Evolutionary conservation across 441 rosid genomes (phyloP).

Genomic region (Gossypium davidsonii): DNA sequence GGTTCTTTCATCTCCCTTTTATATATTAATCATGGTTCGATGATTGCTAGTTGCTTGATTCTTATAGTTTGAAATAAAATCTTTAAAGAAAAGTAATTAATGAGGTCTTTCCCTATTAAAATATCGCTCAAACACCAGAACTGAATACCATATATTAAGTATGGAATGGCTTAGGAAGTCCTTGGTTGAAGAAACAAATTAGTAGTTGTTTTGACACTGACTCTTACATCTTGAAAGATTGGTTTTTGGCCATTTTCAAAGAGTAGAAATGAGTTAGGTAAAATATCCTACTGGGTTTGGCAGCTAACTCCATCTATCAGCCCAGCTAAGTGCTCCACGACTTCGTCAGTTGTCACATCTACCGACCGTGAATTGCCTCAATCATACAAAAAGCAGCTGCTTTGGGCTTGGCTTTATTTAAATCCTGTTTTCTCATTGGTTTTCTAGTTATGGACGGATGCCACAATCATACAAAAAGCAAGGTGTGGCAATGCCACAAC

Average conservation of each 20-base stretch:
- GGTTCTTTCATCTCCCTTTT: neutral
- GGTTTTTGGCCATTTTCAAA: neutral
- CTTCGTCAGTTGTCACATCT: neutral
- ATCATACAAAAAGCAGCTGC: conserved; percentile 22
- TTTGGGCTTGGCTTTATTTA: conserved; percentile 39
- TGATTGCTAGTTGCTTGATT: neutral
- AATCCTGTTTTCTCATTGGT: conserved; percentile 29
- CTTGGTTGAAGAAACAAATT: neutral
- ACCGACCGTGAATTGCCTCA: conserved; percentile 18
- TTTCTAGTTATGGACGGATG: conserved; percentile 20
- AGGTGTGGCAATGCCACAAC: neutral
- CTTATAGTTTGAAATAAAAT: neutral
- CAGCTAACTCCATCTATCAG: neutral
- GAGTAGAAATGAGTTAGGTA: neutral
- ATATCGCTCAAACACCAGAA: neutral
- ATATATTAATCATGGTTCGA: neutral
- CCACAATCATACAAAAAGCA: neutral
- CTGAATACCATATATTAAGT: neutral
- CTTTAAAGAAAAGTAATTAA: neutral
- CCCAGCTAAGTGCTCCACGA: neutral
- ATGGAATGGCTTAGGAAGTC: neutral
- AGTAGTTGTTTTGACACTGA: neutral
- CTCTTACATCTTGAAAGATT: conserved; percentile 23
- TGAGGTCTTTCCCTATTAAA: neutral
- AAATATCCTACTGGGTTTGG: conserved; percentile 1